Evolutionary conservation across 495 filamentous ascomycete species (phyloP).

Genomic region (Xylaria scruposa): DNA sequence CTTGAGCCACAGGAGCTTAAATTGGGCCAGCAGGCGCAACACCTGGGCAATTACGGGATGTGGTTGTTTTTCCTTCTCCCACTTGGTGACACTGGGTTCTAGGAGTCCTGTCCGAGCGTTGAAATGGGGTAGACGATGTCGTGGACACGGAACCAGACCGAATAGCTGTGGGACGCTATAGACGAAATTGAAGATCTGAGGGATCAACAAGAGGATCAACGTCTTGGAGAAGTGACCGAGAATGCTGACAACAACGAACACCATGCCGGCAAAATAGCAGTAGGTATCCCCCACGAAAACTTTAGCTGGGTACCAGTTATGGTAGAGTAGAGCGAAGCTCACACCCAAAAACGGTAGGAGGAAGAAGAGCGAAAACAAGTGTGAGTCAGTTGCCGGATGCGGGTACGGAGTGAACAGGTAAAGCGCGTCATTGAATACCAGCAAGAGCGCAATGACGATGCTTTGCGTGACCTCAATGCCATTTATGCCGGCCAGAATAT

Average conservation of each 20-base stretch:
- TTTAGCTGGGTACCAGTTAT: constrained; percentile 96
- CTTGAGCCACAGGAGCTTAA: constrained; percentile 70
- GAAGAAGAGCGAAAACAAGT: constrained; percentile 94
- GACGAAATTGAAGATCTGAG: constrained; percentile 95
- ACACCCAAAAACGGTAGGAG: constrained; percentile 94
- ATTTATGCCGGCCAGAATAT: constrained; percentile 97
- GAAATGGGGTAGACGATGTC: constrained; percentile 89
- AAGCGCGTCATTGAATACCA: constrained; percentile 82
- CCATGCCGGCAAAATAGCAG: constrained; percentile 99
- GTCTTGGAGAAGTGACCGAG: constrained; percentile 98
- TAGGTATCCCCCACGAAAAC: constrained; percentile 99
- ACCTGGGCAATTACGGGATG: constrained; percentile 61
- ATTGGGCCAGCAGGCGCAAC: constrained; percentile 67
- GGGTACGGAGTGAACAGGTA: constrained; percentile 81
- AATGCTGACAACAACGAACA: constrained; percentile 96
- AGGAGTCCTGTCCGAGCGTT: constrained; percentile 81
- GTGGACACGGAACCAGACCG: constrained; percentile 85
- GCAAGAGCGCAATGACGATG: constrained; percentile 82
- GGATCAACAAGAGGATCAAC: constrained; percentile 85
- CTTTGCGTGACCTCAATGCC: constrained; percentile 96
- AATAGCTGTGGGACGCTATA: constrained; percentile 94
- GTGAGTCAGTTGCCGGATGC: constrained; percentile 93
- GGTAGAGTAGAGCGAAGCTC: constrained; percentile 80
- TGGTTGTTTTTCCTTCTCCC: constrained; percentile 70
- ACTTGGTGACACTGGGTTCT: constrained; percentile 83